Percentiles rank a stretch among this genome's conserved stretches.
phyloP scores from a whole-genome alignment of 495 filamentous ascomycete genomes.

The Eremomyces bilateralis region DNA sequence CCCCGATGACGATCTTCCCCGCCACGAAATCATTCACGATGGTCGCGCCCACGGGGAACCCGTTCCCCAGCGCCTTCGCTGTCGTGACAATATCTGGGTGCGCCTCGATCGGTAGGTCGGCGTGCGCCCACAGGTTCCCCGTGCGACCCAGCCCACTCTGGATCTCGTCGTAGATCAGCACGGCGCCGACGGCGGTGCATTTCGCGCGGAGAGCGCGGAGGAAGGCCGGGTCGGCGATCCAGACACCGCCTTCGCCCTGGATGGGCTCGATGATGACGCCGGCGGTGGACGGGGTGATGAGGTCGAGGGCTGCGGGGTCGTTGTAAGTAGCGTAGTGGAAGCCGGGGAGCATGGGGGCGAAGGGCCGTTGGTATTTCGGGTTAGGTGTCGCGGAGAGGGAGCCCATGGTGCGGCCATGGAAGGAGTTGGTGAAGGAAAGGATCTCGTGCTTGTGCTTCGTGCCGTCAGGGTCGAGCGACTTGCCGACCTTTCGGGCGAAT shows the following conservation, averaged over 20 bases:
- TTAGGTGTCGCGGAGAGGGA: conserved; percentile 86
- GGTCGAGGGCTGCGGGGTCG: conserved; percentile 42
- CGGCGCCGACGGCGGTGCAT: conserved; percentile 70
- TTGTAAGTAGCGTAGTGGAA: conserved; percentile 78
- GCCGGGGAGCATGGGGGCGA: conserved; percentile 84
- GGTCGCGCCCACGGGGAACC: conserved; percentile 82
- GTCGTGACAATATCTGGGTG: conserved; percentile 89
- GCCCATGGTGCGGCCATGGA: conserved; percentile 95
- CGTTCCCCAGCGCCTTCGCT: conserved; percentile 91
- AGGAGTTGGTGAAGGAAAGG: conserved; percentile 72
- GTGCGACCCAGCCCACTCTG: conserved; percentile 82
- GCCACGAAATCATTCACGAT: conserved; percentile 59
- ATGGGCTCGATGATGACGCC: conserved; percentile 96
- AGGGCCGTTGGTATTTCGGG: conserved; percentile 90
- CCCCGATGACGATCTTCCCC: conserved; percentile 69
- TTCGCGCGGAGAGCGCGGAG: conserved; percentile 51
- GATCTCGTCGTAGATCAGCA: conserved; percentile 90
- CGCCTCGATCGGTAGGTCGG: conserved; percentile 43
- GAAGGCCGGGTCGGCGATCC: conserved; percentile 63
- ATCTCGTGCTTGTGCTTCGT: conserved; percentile 52
- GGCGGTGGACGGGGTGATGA: conserved; percentile 70
- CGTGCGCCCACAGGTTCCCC: conserved; percentile 75
- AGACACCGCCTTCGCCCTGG: conserved; percentile 88
- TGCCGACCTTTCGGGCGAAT: conserved; percentile 80
- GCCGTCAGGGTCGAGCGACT: conserved; percentile 43